Percentiles rank a stretch among this genome's conserved stretches.
These are phyloP conservation scores for Nicotiana benthamiana DNA, from an alignment of 257 asterid genomes.

Conservation along the genomic window DNA sequence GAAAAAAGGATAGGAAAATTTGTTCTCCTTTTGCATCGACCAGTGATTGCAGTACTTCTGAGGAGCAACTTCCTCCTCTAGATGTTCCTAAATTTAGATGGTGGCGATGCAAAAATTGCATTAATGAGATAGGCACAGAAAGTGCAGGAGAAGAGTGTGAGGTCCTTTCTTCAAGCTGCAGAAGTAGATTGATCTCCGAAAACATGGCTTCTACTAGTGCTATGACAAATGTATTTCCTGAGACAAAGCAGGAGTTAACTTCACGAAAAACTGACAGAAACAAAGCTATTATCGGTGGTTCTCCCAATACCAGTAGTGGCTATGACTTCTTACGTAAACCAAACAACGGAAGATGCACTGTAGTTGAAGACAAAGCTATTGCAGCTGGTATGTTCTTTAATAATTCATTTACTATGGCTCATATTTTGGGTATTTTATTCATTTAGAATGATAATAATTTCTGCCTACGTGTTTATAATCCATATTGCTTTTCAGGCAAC, in stretches of 20 bases:
- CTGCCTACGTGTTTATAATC: background rate
- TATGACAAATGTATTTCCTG: background rate
- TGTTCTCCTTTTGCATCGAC: conserved; percentile 42
- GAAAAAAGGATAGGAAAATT: conserved; percentile 35
- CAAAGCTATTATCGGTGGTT: background rate
- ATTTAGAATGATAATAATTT: background rate
- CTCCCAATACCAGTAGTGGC: background rate
- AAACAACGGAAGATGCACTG: background rate
- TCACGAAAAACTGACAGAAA: background rate
- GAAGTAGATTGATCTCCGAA: background rate
- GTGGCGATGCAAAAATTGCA: conserved; percentile 60
- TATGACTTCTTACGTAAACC: background rate
- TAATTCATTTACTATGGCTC: background rate
- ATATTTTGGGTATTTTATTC: background rate
- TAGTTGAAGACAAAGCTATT: background rate
- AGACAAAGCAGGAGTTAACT: background rate
- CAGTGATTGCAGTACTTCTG: conserved; percentile 14
- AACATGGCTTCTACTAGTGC: background rate
- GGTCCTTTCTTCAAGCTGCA: conserved; percentile 1
- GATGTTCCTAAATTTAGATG: conserved; percentile 44
- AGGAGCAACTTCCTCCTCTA: conserved; percentile 43
- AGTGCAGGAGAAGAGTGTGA: background rate
- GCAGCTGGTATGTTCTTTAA: background rate
- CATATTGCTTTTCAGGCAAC: conserved; percentile 3
- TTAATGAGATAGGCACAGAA: conserved; percentile 13